These are phyloP conservation scores for Yarrowia divulgata DNA, from an alignment of 805 yeast genomes.

Conservation along the genomic window DNA sequence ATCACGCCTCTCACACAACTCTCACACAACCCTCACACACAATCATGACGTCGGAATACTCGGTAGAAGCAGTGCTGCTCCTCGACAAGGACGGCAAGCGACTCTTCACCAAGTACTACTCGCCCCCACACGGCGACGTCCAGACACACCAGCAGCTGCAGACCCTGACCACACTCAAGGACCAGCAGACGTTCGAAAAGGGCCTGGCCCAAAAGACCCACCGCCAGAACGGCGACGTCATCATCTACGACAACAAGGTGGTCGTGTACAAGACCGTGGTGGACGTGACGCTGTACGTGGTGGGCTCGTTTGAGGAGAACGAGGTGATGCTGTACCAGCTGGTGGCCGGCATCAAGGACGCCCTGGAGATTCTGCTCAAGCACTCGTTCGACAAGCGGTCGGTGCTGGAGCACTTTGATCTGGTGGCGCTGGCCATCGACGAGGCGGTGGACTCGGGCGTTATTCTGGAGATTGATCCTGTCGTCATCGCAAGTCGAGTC, in stretches of 20 bases:
- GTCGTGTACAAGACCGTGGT: conserved; percentile 86
- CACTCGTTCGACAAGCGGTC: conserved; percentile 77
- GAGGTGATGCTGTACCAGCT: conserved; percentile 80
- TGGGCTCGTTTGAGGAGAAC: conserved; percentile 82
- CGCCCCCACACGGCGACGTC: conserved; percentile 60
- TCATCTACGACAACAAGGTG: conserved; percentile 77
- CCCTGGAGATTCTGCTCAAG: conserved; percentile 76
- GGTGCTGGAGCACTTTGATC: conserved; percentile 81
- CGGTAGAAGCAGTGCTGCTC: conserved; percentile 80
- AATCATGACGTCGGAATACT: conserved; percentile 58
- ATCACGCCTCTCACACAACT: conserved; percentile 8
- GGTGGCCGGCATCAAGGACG: conserved; percentile 78
- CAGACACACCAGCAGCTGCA: conserved; percentile 24
- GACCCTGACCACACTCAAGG: conserved; percentile 56
- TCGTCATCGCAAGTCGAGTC: conserved; percentile 86
- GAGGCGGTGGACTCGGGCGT: conserved; percentile 95
- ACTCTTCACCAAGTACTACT: conserved; percentile 83
- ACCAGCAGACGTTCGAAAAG: conserved; percentile 80
- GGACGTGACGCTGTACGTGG: conserved; percentile 74
- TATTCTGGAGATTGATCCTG: conserved; percentile 86
- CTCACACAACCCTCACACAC: conserved; percentile 47
- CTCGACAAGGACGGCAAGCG: conserved; percentile 84
- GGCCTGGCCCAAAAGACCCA: conserved; percentile 75
- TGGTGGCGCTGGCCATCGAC: conserved; percentile 84
- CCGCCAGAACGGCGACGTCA: conserved; percentile 79